A percentile compares a stretch with the other conserved stretches of the same genome.
Conservation (phyloP, 352 stramenopile species). For the Globisporangium iwayamae region DNA sequence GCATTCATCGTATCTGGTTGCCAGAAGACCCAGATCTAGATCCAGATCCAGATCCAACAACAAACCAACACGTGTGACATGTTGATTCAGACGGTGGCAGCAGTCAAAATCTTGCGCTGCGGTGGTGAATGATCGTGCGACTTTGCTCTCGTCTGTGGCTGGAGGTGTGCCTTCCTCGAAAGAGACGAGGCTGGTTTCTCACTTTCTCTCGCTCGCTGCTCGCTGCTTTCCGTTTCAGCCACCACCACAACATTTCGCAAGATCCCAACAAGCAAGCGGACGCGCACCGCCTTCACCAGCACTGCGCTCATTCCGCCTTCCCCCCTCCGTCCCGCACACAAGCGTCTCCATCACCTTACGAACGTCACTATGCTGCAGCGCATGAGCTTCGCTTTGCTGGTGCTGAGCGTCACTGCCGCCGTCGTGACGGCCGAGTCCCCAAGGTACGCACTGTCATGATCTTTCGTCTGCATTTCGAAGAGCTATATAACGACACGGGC, state of each 20-base stretch:
- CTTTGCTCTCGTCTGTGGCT: neutral
- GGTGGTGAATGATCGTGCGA: neutral
- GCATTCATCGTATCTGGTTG: too few relatives aligned
- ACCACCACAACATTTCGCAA: conserved; percentile 1
- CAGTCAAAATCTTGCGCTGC: neutral
- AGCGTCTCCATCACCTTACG: neutral
- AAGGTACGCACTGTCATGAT: conserved; percentile 1
- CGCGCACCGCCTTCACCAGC: neutral
- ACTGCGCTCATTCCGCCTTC: neutral
- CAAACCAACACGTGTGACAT: conserved; percentile 2
- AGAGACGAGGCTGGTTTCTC: neutral
- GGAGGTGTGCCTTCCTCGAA: neutral
- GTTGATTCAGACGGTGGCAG: neutral
- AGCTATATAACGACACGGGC: neutral
- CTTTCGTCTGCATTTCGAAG: neutral
- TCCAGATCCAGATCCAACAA: too few relatives aligned
- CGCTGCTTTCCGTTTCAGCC: conserved; percentile 2
- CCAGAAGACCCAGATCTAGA: neutral
- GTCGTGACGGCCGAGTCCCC: neutral
- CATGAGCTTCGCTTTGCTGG: conserved; percentile 9
- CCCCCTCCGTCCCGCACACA: neutral
- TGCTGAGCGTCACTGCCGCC: neutral
- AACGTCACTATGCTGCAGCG: conserved; percentile 5
- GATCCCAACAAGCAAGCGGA: conserved; percentile 1
- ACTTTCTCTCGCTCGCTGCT: neutral